phyloP scores from a whole-genome alignment of 176 grass and related monocot species.

The Dendrocalamus sinicus region DNA sequence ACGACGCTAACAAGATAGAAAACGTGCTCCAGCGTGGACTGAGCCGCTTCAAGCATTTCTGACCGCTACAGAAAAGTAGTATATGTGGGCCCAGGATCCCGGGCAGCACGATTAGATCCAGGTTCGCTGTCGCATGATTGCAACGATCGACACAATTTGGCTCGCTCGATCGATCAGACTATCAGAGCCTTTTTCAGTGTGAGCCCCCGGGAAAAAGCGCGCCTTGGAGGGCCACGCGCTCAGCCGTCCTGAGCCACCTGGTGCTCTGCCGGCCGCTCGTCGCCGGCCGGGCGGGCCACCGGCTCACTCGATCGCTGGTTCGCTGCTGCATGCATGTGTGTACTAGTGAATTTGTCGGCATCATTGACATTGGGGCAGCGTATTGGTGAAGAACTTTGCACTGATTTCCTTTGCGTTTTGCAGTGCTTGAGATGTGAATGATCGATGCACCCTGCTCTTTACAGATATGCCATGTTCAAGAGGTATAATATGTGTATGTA shows the following conservation, averaged over 20 bases:
- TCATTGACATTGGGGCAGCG: not conserved
- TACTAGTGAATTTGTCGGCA: conserved; percentile 2
- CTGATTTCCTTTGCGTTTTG: not conserved
- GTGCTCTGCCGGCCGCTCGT: conserved; percentile 33
- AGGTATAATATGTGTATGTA: not conserved
- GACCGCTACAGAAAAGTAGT: too few species aligned
- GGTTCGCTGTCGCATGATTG: conserved; percentile 47
- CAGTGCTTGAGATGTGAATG: conserved; percentile 22
- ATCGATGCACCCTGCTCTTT: not conserved
- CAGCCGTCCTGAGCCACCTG: conserved; percentile 32
- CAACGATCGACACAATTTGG: conserved; percentile 10
- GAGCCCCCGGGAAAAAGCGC: not conserved
- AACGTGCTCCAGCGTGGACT: too few species aligned
- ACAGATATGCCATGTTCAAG: not conserved
- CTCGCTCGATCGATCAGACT: not conserved
- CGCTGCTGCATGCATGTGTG: not conserved
- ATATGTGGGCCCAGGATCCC: too few species aligned
- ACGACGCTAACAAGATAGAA: too few species aligned
- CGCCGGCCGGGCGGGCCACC: not conserved
- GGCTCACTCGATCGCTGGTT: not conserved
- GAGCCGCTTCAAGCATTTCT: too few species aligned
- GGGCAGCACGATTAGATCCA: conserved; percentile 13
- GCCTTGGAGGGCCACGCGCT: not conserved
- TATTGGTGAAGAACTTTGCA: not conserved
- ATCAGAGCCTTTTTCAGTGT: not conserved